Evolutionary conservation across 257 asterid genomes (phyloP), one percentile per base, ranked within the genome.

Genomic region (Buddleja alternifolia): DNA sequence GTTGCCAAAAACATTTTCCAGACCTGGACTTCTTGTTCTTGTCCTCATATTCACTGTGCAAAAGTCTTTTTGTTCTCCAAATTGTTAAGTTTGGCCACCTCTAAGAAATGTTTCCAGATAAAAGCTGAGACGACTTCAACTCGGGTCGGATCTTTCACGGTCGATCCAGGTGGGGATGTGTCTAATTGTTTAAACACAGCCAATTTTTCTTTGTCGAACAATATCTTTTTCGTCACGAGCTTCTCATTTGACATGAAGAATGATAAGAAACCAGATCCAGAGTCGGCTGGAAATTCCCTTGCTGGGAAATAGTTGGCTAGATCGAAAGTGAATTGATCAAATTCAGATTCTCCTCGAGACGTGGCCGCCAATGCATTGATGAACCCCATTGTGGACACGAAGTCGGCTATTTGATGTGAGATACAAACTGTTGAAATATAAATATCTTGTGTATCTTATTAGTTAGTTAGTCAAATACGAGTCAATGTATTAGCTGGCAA

Each of bases 51-150:
- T 78, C 75, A 80, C 82, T 0, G 66, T 69, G 56, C 77, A 36
- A 52, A 68, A 9, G 3, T 9, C 10, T 63, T 69, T 11, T 17
- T 32, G n/a, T n/a, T n/a, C 11, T 20, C 4, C 17, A 19, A 10
- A 0, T 9, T 52, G 3, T 60, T 59, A 1, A 25, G 8, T 58
- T 67, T 75, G 3, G 67, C 21, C 0, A 23, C 16, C 4, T 73
- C 58, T 4, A 78, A 67, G 61, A 78, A 58, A 15, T 63, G 70
- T 19, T 53, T 58, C 88, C 86, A 85, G n/a, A 88, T 29, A 16
- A 72, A 81, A 4, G 82, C 72, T 0, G 88, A 73, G 9, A 85
- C 80, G 8, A 75, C 78, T 66, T 85, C 95, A 10, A 88, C 85
- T 1, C 88, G 66, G 5, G 84, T 85, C 1, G 86, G 88, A 60